These are phyloP conservation scores for Hymenoscyphus albidus DNA, from an alignment of 2,329 filamentous ascomycete genomes.

Conservation along the genomic window DNA sequence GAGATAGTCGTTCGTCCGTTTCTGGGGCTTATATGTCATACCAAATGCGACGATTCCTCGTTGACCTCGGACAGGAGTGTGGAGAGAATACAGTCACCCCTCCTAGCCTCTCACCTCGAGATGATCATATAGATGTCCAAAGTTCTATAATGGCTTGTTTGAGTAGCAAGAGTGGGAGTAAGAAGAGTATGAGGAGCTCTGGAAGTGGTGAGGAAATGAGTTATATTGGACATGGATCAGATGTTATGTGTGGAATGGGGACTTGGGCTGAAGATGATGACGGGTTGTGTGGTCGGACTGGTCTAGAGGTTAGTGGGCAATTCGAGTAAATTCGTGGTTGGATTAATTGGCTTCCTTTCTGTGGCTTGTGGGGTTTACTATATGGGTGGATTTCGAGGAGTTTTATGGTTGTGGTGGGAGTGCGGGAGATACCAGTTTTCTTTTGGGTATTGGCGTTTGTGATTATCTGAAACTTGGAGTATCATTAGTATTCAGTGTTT, in stretches of 20 bases:
- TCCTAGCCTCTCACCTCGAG: constrained; percentile 13
- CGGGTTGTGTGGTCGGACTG: background rate
- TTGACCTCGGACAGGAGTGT: constrained; percentile 11
- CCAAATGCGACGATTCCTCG: constrained; percentile 20
- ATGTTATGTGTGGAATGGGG: constrained; percentile 15
- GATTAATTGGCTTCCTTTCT: background rate
- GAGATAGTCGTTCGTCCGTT: constrained; percentile 17
- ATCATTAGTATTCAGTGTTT: background rate
- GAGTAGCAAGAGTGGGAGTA: constrained; percentile 24
- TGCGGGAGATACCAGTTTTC: background rate
- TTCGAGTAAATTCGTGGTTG: background rate
- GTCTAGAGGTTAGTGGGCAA: background rate
- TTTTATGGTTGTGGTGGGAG: background rate
- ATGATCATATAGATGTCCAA: constrained; percentile 11
- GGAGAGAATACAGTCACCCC: background rate
- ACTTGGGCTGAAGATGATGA: constrained; percentile 19
- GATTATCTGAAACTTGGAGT: background rate
- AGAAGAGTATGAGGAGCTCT: constrained; percentile 19
- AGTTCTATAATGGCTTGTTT: constrained; percentile 1
- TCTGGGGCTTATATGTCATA: constrained; percentile 19
- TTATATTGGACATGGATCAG: constrained; percentile 14
- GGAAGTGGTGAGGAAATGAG: constrained; percentile 15
- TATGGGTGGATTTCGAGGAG: background rate
- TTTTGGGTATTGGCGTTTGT: background rate
- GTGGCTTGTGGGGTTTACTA: background rate